Conservation (phyloP, 2,329 filamentous ascomycete genomes). For the Talaromyces sp. region DNA sequence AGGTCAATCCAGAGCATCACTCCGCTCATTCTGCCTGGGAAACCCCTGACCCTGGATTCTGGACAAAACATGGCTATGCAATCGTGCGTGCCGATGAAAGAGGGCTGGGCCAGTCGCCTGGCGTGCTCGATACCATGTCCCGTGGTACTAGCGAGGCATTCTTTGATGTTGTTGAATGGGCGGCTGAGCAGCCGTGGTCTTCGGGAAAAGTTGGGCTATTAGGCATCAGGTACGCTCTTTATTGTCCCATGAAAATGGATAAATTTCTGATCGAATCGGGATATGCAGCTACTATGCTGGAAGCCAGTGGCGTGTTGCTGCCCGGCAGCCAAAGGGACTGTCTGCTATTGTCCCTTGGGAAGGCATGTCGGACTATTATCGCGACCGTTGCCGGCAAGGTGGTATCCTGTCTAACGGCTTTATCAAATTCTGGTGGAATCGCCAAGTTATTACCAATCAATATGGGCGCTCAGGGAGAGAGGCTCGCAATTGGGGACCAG, state of each 20-base stretch:
- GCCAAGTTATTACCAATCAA: conserved; percentile 58
- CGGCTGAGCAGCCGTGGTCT: conserved; percentile 38
- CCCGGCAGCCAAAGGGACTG: conserved; percentile 46
- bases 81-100: conserved; percentile 51
- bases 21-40: conserved; percentile 54
- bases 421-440: conserved; percentile 62
- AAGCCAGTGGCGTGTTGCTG: conserved; percentile 51
- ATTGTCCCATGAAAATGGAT: neutral
- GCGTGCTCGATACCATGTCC: conserved; percentile 50
- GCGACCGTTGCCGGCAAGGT: conserved; percentile 55
- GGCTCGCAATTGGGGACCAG: conserved; percentile 49
- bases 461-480: conserved; percentile 53
- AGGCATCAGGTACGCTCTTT: conserved; percentile 32
- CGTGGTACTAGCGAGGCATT: conserved; percentile 47
- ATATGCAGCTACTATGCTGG: conserved; percentile 34
- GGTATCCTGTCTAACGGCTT: conserved; percentile 56
- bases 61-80: conserved; percentile 51
- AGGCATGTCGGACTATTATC: conserved; percentile 52
- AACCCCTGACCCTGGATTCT: conserved; percentile 53
- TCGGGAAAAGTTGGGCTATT: conserved; percentile 47
- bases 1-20: conserved; percentile 51
- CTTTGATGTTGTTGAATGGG: conserved; percentile 49
- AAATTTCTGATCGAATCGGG: neutral
- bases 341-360: conserved; percentile 51
- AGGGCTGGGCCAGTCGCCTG: conserved; percentile 47